phyloP scores from a whole-genome alignment of 2,329 filamentous ascomycete species.

The Leptographium galeiforme region DNA sequence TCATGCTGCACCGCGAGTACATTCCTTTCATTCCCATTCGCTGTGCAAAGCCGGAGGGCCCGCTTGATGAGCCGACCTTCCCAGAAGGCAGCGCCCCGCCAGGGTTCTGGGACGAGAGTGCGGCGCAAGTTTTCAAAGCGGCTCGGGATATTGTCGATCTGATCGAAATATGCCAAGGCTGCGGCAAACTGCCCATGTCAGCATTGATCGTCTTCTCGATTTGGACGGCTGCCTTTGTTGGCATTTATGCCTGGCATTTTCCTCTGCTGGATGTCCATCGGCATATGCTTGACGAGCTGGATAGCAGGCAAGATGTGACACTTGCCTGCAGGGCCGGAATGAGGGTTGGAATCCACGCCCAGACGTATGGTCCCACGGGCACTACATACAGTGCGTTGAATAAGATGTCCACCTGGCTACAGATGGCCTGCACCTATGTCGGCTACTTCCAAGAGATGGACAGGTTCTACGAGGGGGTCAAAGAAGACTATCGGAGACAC shows the following conservation, averaged over 20 bases:
- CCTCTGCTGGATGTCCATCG: slow-evolving; percentile 51
- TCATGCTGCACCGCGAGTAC: slow-evolving; percentile 57
- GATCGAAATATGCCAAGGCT: slow-evolving; percentile 42
- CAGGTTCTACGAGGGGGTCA: slow-evolving; percentile 36
- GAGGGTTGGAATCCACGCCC: slow-evolving; percentile 16
- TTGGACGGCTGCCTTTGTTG: slow-evolving; percentile 52
- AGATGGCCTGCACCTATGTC: slow-evolving; percentile 44
- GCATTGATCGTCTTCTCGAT: slow-evolving; percentile 54
- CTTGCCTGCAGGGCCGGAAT: background rate
- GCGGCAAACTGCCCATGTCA: slow-evolving; percentile 51
- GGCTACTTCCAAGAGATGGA: slow-evolving; percentile 39
- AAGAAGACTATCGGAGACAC: slow-evolving; percentile 29
- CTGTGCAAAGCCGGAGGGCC: slow-evolving; percentile 34
- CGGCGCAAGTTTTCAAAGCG: slow-evolving; percentile 48
- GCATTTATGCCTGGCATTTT: slow-evolving; percentile 54
- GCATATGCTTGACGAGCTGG: slow-evolving; percentile 30
- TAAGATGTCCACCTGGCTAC: slow-evolving; percentile 36
- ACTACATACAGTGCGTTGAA: slow-evolving; percentile 35
- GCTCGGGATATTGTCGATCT: slow-evolving; percentile 52
- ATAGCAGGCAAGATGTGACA: background rate
- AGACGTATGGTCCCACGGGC: slow-evolving; percentile 27
- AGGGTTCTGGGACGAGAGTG: slow-evolving; percentile 50
- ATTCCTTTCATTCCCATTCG: slow-evolving; percentile 52
- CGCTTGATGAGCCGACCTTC: slow-evolving; percentile 45
- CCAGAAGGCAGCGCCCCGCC: slow-evolving; percentile 31